Evolutionary conservation across 805 yeast species (phyloP).

Genomic region (Grigorovia humatica): DNA sequence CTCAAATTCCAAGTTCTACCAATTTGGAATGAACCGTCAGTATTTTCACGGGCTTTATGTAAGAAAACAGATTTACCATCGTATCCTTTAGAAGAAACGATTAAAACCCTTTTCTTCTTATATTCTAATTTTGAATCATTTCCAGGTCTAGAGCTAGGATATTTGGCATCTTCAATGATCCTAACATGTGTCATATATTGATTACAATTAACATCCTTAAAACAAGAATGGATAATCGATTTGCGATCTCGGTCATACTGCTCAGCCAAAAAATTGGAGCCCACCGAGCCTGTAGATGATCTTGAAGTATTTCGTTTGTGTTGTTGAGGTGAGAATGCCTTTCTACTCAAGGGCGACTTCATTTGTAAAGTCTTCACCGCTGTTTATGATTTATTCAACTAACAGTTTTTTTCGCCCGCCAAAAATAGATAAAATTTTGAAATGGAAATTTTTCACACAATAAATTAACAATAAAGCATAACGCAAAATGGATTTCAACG

Average conservation of each 20-base stretch:
- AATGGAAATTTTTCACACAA: not conserved
- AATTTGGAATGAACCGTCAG: constrained; percentile 67
- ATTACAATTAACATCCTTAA: constrained; percentile 38
- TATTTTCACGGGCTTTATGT: constrained; percentile 78
- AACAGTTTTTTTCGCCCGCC: not conserved
- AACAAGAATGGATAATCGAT: constrained; percentile 39
- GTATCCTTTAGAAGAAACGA: constrained; percentile 39
- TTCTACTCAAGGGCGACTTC: not conserved
- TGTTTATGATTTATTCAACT: not conserved
- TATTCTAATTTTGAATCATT: constrained; percentile 34
- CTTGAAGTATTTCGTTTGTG: constrained; percentile 28
- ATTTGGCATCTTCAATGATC: constrained; percentile 62
- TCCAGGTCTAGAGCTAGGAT: constrained; percentile 63
- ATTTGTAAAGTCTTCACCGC: not conserved
- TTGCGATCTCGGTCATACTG: constrained; percentile 49
- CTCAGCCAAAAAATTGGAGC: constrained; percentile 35
- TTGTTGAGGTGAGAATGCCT: constrained; percentile 2
- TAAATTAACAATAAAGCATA: not conserved
- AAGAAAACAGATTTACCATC: constrained; percentile 59
- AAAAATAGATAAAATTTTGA: not conserved
- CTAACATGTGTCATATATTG: constrained; percentile 69
- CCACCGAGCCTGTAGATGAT: constrained; percentile 25
- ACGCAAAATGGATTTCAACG: constrained; percentile 33
- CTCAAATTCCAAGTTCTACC: constrained; percentile 88
- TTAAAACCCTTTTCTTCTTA: constrained; percentile 53